Evolutionary conservation across 352 stramenopile genomes (phyloP).

Genomic region (Lagenidium giganteum): DNA sequence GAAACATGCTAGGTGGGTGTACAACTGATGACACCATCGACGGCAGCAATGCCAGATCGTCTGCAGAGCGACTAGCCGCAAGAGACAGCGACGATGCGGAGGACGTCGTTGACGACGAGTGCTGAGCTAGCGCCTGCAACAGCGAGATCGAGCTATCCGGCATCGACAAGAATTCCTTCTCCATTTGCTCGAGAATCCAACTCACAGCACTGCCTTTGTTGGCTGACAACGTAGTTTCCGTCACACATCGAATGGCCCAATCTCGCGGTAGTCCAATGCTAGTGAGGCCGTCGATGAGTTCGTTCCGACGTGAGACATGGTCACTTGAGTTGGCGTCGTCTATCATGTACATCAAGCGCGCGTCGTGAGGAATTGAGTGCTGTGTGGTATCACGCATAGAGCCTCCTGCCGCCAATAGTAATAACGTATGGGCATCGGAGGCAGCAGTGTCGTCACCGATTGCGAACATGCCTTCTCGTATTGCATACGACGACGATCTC

Average conservation of each 20-base stretch:
- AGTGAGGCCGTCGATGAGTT: slow-evolving; percentile 72
- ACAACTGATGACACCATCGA: slow-evolving; percentile 4
- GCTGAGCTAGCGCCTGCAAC: too few species aligned
- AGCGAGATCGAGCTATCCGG: too few species aligned
- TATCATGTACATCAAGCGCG: too few species aligned
- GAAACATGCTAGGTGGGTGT: slow-evolving; percentile 15
- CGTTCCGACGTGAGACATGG: slow-evolving; percentile 34
- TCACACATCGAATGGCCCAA: slow-evolving; percentile 50
- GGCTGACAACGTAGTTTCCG: slow-evolving; percentile 29
- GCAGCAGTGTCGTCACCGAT: neutral
- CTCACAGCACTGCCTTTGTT: slow-evolving; percentile 64
- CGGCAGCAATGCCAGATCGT: slow-evolving; percentile 6
- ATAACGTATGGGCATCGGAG: neutral
- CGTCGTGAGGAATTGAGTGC: too few species aligned
- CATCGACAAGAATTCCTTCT: slow-evolving; percentile 39
- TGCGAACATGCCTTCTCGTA: too few species aligned
- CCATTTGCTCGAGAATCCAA: slow-evolving; percentile 88
- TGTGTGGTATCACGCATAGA: too few species aligned
- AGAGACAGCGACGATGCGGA: neutral
- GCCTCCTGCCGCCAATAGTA: too few species aligned
- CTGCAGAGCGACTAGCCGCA: slow-evolving; percentile 7
- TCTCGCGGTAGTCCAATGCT: slow-evolving; percentile 76
- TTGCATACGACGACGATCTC: too few species aligned
- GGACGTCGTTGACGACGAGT: too few species aligned
- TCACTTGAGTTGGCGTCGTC: too few species aligned